These are phyloP conservation scores for Hypoxylon crocopeplum DNA, from an alignment of 495 filamentous ascomycete species.

Conservation along the genomic window DNA sequence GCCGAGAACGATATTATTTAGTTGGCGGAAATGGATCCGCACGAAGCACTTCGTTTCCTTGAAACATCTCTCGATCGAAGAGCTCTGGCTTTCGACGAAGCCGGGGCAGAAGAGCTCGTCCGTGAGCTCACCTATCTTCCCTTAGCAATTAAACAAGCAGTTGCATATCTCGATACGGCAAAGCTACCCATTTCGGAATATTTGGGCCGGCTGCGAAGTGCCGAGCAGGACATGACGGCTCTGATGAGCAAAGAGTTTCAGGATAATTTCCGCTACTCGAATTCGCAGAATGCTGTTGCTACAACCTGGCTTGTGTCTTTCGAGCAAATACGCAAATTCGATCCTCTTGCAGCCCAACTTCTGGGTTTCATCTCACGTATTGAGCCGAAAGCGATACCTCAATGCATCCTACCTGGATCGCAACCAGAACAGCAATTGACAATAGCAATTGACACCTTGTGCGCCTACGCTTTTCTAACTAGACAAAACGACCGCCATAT, in stretches of 20 bases:
- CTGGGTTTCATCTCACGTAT: conserved; percentile 55
- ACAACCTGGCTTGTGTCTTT: conserved; percentile 64
- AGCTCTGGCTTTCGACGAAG: conserved; percentile 5
- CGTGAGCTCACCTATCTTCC: conserved; percentile 49
- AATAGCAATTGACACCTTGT: conserved; percentile 45
- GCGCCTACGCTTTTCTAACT: conserved; percentile 44
- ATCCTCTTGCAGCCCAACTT: conserved; percentile 44
- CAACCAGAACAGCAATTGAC: conserved; percentile 25
- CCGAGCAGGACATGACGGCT: conserved; percentile 47
- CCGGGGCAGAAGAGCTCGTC: conserved; percentile 33
- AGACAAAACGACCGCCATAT: conserved; percentile 26
- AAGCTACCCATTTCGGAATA: conserved; percentile 49
- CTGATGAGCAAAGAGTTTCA: conserved; percentile 60
- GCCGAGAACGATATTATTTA: conserved; percentile 35
- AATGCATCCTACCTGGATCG: conserved; percentile 40
- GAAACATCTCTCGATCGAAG: conserved; percentile 33
- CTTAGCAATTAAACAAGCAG: conserved; percentile 56
- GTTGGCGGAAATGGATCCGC: conserved; percentile 37
- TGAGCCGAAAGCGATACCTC: conserved; percentile 45
- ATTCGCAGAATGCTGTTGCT: conserved; percentile 57
- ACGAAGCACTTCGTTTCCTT: conserved; percentile 34
- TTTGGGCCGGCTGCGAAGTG: conserved; percentile 48
- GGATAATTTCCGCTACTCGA: conserved; percentile 51
- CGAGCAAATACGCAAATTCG: conserved; percentile 47
- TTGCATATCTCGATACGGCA: conserved; percentile 55